Conservation (phyloP, 2,329 filamentous ascomycete species). For the Chlorencoelia australis region DNA sequence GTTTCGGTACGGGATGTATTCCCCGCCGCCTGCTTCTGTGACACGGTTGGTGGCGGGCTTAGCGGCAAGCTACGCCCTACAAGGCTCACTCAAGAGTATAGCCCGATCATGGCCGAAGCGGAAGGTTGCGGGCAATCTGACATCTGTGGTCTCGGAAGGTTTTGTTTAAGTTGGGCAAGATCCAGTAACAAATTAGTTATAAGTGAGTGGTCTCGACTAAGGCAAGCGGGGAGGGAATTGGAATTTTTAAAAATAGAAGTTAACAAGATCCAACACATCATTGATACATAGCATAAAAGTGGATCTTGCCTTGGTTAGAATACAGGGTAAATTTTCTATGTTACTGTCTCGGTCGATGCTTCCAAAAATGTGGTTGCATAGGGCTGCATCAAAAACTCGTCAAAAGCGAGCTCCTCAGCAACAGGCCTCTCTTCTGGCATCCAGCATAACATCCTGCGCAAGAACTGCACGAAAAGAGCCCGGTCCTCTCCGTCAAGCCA, state of each 20-base stretch:
- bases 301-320: conserved; percentile 11
- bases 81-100: not conserved
- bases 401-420: conserved; percentile 5
- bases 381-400: conserved; percentile 4
- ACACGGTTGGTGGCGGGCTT: no score
- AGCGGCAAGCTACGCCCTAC: no score
- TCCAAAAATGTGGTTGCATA: conserved; percentile 2
- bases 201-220: conserved; percentile 8
- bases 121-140: not conserved
- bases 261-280: conserved; percentile 7
- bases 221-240: conserved; percentile 1
- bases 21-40: no score
- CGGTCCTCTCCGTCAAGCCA: conserved; percentile 19
- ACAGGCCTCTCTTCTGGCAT: not conserved
- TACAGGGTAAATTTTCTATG: conserved; percentile 9
- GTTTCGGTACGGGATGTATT: no score
- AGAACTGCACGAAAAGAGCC: conserved; percentile 27
- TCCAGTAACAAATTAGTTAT: conserved; percentile 5
- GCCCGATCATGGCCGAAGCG: not conserved
- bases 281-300: conserved; percentile 8
- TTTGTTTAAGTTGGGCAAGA: conserved; percentile 8
- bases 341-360: conserved; percentile 5
- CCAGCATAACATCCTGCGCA: conserved; percentile 17
- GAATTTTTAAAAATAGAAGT: no score
- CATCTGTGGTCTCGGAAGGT: no score